Evolutionary conservation across 2,329 filamentous ascomycete species (phyloP), one percentile per base, ranked within the genome.

Genomic region (Xylaria sp.): DNA sequence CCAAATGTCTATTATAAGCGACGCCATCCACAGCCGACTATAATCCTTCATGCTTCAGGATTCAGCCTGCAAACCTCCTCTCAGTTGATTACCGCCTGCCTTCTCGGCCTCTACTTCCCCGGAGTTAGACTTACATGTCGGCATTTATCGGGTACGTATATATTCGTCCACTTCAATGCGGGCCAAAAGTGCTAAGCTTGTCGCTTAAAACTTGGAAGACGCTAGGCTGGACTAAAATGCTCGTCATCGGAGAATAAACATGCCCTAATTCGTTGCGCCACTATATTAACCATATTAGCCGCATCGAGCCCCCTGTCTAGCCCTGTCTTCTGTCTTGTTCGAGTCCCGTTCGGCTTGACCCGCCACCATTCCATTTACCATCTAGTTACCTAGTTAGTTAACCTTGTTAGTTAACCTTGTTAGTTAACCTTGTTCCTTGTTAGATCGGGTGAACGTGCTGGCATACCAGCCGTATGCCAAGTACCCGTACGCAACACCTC

Each of bases 251-350:
- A 70, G 65, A 70, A 70, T 70, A 67, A 64, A 67, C 45, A 48
- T 52, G 50, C 65, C 60, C 60, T 60, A 60, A 36, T 43, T 46
- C 53, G n/a, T 48, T 53, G 60, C 63, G 57, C 41, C 61, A 46
- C 57, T 60, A 46, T 65, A 68, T 70, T 70, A 70, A 52, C 68
- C 68, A 52, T 70, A 65, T 70, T 70, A 70, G 65, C 68, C 68
- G 62, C 68, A 65, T 70, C 53, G 30, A 18, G 34, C 48, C 41
- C 60, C 60, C 41, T 45, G 41, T 45, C 41, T 20, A 10, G 8
- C 36, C 36, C 36, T 48, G 48, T 59, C 60, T 13, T 20, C 6
- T 15, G 18, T 53, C 53, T 34, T 56, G 32, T 20, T 12, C 8
- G 50, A 53, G 6, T 39, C n/a, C 64, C 59, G 55, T 48, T 60